Conservation (phyloP, 345 rosid species). For the Eucalyptus tenuipes region DNA sequence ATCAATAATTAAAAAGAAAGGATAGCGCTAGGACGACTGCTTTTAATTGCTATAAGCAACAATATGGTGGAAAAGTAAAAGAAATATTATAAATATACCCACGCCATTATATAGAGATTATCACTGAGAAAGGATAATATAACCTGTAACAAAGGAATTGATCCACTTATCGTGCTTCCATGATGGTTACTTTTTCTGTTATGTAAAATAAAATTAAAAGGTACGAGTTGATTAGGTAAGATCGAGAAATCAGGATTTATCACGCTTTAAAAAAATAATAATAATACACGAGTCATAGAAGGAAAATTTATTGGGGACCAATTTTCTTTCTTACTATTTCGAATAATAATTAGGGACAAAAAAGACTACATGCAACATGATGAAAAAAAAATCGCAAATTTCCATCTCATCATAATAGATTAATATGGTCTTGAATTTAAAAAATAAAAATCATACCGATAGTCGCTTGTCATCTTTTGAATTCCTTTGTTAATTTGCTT, state of each 20-base stretch:
- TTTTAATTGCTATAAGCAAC: neutral
- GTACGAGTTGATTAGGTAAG: neutral
- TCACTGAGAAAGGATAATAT: neutral
- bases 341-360: neutral
- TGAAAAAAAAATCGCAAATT: neutral
- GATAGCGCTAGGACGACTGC: neutral
- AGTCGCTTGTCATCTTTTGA: neutral
- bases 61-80: neutral
- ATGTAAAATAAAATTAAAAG: neutral
- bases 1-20: neutral
- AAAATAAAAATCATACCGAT: neutral
- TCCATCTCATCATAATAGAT: neutral
- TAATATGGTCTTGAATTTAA: neutral
- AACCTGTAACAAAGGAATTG: neutral
- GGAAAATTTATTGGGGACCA: neutral
- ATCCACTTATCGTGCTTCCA: neutral
- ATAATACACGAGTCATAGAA: neutral
- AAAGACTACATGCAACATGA: neutral
- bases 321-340: neutral
- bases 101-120: neutral
- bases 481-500: neutral
- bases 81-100: neutral
- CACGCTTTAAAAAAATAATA: neutral
- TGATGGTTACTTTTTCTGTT: neutral
- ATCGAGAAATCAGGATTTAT: neutral